Evolutionary conservation across 2,329 filamentous ascomycete species (phyloP), one percentile per base, ranked within the genome.

Genomic region (Pseudogymnoascus sp.): DNA sequence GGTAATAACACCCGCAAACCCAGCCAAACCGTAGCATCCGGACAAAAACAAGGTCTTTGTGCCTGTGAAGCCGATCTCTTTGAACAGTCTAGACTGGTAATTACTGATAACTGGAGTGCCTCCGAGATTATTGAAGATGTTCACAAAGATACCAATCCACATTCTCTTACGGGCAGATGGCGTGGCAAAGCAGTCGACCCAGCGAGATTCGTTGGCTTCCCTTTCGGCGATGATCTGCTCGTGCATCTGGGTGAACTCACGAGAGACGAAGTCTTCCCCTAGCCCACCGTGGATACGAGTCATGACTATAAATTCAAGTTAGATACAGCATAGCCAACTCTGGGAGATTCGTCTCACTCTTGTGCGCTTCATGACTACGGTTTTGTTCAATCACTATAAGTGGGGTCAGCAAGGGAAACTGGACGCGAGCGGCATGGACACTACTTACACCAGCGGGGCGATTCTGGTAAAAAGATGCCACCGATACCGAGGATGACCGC

Each of bases 41-140:
- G 60, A 62, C 20, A 64, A 30, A n/a, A 62, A 47, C 14, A 64
- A 30, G 5, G 47, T 62, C 32, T 47, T 41, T 25, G 57, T 41
- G 22, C 62, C 62, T 6, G 12, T 58, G 32, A 62, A 64, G 12
- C 60, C 61, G 12, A 64, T 60, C 34, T 62, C 50, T 41, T 58
- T 32, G 18, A 62, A 64, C 7, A 64, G n/a, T 25, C 22, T 37
- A 25, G 60, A 60, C 43, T 64, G 61, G 16, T 64, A 64, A 9
- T 75, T 73, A 58, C 74, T 72, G 22, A 74, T 74, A 37, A 73
- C 71, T 1, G 68, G 65, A 0, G 72, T 72, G 7, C 73, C 72
- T 43, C 67, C 70, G 28, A 75, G 68, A 58, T 73, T 68, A 16
- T 60, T 62, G 22, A 64, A 62, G n/a, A 62, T 58, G 12, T 47